phyloP scores from a whole-genome alignment of 768 basidiomycete species.

The Tulasnella calospora region DNA sequence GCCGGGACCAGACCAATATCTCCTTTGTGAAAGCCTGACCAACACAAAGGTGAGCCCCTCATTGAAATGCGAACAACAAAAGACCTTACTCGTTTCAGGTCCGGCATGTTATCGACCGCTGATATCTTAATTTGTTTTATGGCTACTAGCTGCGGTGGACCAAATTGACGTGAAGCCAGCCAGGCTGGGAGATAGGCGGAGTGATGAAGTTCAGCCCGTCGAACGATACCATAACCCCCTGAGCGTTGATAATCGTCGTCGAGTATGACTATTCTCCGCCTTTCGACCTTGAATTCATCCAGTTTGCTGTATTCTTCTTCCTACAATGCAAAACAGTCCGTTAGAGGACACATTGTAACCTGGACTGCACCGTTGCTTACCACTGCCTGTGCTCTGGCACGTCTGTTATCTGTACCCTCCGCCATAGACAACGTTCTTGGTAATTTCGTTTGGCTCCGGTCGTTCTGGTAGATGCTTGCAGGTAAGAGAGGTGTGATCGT shows the following conservation, averaged over 20 bases:
- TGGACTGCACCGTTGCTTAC: not conserved
- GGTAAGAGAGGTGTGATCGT: no score
- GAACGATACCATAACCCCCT: not conserved
- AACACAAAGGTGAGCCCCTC: not conserved
- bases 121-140: not conserved
- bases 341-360: not conserved
- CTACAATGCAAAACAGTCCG: not conserved
- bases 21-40: not conserved
- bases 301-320: not conserved
- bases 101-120: not conserved
- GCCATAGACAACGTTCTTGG: no score
- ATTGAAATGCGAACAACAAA: not conserved
- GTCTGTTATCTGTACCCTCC: not conserved
- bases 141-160: not conserved
- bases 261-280: not conserved
- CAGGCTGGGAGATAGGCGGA: not conserved
- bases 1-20: not conserved
- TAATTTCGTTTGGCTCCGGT: no score
- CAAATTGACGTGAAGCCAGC: not conserved
- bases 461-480: no score
- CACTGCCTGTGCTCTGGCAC: not conserved
- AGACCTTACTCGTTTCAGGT: not conserved
- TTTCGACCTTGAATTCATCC: not conserved
- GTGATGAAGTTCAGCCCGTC: not conserved
- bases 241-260: not conserved